Conservation (phyloP, 345 rosid species). For the Gossypium ekmanianum region DNA sequence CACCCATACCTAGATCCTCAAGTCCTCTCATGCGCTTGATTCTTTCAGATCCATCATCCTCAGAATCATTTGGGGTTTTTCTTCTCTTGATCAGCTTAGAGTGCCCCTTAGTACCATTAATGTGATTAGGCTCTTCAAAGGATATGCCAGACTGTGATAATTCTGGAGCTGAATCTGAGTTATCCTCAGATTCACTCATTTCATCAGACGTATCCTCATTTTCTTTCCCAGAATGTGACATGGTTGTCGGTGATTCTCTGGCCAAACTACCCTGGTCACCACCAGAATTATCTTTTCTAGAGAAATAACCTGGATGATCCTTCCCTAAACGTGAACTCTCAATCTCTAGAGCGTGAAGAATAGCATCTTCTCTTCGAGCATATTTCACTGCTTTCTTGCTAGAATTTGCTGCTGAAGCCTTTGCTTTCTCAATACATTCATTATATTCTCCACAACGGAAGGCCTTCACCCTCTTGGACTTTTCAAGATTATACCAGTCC, state of each 20-base stretch:
- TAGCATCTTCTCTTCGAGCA: slow-evolving; percentile 93
- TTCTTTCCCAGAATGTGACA: slow-evolving; percentile 51
- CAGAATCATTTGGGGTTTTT: slow-evolving; percentile 94
- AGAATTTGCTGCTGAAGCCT: slow-evolving; percentile 61
- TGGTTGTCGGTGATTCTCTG: slow-evolving; percentile 45
- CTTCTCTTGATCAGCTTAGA: slow-evolving; percentile 58
- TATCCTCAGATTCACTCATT: slow-evolving; percentile 39
- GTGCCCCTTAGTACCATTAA: slow-evolving; percentile 43
- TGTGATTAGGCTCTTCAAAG: slow-evolving; percentile 53
- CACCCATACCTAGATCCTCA: slow-evolving; percentile 75
- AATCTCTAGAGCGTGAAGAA: slow-evolving; percentile 84
- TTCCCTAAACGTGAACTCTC: slow-evolving; percentile 67
- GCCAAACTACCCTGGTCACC: slow-evolving; percentile 34
- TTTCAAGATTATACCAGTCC: slow-evolving; percentile 97
- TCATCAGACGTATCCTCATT: slow-evolving; percentile 37
- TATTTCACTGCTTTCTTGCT: slow-evolving; percentile 69
- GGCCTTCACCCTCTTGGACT: slow-evolving; percentile 88
- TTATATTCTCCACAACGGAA: slow-evolving; percentile 96
- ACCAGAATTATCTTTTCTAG: slow-evolving; percentile 29
- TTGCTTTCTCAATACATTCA: slow-evolving; percentile 77
- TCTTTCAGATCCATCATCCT: slow-evolving; percentile 95
- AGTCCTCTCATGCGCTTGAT: slow-evolving; percentile 97
- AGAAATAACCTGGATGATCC: slow-evolving; percentile 40
- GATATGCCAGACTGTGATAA: slow-evolving; percentile 64
- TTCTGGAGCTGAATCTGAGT: slow-evolving; percentile 51